Percentiles rank a stretch among this genome's conserved stretches.
These are phyloP conservation scores for Capsicum pubescens DNA, from an alignment of 257 asterid species.

Conservation along the genomic window DNA sequence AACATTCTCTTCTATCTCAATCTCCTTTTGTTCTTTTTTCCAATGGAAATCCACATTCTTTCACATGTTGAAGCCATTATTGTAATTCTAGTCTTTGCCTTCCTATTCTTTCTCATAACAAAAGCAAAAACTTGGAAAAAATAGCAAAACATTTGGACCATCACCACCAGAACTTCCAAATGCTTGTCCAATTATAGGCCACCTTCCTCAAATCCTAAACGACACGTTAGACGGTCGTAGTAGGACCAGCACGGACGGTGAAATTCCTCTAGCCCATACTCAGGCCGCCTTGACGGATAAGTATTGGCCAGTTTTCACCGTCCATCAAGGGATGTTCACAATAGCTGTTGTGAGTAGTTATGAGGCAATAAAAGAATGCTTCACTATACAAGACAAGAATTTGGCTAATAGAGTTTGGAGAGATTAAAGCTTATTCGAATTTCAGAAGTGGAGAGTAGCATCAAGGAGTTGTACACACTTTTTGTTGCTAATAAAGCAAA, in stretches of 20 bases:
- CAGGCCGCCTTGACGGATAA: not conserved
- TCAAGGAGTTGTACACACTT: slow-evolving; percentile 36
- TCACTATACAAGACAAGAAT: slow-evolving; percentile 20
- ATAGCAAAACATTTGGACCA: not conserved
- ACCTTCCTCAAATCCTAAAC: slow-evolving; percentile 24
- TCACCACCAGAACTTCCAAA: slow-evolving; percentile 13
- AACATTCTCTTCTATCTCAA: not conserved
- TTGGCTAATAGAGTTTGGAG: slow-evolving; percentile 34
- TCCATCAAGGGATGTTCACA: slow-evolving; percentile 12
- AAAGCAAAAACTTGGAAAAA: slow-evolving; percentile 12
- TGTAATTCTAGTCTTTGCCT: slow-evolving; percentile 14
- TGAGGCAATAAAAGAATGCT: slow-evolving; percentile 24
- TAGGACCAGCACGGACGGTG: not conserved
- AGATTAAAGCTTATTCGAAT: slow-evolving; percentile 34
- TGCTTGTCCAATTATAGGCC: slow-evolving; percentile 30
- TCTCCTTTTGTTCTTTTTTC: not conserved
- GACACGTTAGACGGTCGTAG: not conserved
- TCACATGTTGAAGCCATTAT: not conserved
- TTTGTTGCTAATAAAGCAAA: not conserved
- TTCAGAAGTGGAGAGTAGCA: slow-evolving; percentile 34
- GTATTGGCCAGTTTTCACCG: slow-evolving; percentile 20
- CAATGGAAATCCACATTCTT: slow-evolving; percentile 10
- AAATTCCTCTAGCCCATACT: slow-evolving; percentile 21
- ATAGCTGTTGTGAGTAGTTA: slow-evolving; percentile 19
- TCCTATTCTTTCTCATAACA: not conserved